These are phyloP conservation scores for Linaria vulgaris DNA, from an alignment of 257 asterid species.

Conservation along the genomic window DNA sequence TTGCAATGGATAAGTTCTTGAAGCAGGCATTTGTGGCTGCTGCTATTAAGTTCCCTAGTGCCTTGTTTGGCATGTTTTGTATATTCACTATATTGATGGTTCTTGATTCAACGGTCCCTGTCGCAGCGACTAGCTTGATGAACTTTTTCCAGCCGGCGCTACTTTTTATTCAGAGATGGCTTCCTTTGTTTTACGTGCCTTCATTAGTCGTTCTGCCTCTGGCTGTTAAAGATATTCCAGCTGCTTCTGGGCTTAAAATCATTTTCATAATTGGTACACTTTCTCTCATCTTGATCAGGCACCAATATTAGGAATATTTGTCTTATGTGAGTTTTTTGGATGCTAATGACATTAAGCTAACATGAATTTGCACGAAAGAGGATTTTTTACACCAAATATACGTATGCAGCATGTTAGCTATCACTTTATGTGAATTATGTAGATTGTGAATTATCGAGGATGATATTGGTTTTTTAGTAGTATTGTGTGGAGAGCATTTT, in stretches of 20 bases:
- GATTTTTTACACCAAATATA: too few relatives aligned
- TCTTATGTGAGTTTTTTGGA: too few relatives aligned
- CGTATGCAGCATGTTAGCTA: too few relatives aligned
- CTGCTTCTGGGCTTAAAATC: conserved; percentile 89
- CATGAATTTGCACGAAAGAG: too few relatives aligned
- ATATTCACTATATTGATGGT: conserved; percentile 65
- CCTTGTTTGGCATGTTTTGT: conserved; percentile 93
- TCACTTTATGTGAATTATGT: too few relatives aligned
- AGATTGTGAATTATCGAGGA: too few relatives aligned
- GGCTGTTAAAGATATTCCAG: conserved; percentile 84
- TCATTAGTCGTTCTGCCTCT: conserved; percentile 90
- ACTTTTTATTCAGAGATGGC: conserved; percentile 94
- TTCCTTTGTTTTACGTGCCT: conserved; percentile 94
- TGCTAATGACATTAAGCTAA: too few relatives aligned
- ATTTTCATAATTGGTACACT: conserved; percentile 62
- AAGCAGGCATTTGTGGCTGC: conserved; percentile 81
- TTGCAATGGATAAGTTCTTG: conserved; percentile 75
- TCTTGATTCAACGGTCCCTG: conserved; percentile 76
- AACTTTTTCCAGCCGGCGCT: conserved; percentile 97
- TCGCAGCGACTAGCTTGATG: conserved; percentile 68
- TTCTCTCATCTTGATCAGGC: neutral
- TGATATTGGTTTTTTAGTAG: too few relatives aligned
- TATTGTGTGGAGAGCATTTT: too few relatives aligned
- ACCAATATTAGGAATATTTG: too few relatives aligned
- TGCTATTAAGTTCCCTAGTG: conserved; percentile 94